Base-by-base conservation (phyloP, 2,329 filamentous ascomycete species). In the Dactylellina cionopaga region DNA sequence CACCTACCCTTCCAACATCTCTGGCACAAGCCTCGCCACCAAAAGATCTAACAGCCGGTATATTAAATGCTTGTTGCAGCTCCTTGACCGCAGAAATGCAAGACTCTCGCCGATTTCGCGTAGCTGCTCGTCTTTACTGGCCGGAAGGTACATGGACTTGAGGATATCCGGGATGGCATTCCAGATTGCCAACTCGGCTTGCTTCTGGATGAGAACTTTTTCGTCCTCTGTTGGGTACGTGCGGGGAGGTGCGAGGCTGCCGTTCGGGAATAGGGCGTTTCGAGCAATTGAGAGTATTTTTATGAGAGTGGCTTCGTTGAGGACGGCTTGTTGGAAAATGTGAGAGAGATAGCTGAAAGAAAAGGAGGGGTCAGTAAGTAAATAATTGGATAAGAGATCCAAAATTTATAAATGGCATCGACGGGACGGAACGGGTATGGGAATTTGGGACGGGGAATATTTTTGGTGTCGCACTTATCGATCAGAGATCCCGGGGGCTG, bases 41-140 rank as follows among this genome's bases (percentile, higher is more conserved):
- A 96, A 79, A 66, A 94, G 81, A 81, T 99, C 95, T 31, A 98
- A 82, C 49, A 95, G 84, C 44, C 87, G 85, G 78, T 96, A 96
- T 76, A 96, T 83, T 29, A 98, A 83, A 81, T 97, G 92, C 82
- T 93, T 96, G 81, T 99, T 99, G 81, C 92, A 90, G 81, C 96
- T 73, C 29, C 68, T 55, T 24, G 68, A 73, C 27, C 62, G 52
- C 41, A 73, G 52, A 35, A 73, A 73, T 24, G 68, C 68, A 24
- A 73, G 55, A 27, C 59, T 65, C 39, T 73, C 68, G 27, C 68
- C 62, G 47, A 73, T 73, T 41, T 73, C 68, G 24, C 68, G 59
- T 54, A 73, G 47, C 46, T 73, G 68, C 31, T 71, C 51, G 55
- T 74, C 44, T 51, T 60, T 68, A 43, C 51, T 73, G 1, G 29